Evolutionary conservation across 2,329 filamentous ascomycete genomes (phyloP).

Genomic region (Clarireedia monteithiana): DNA sequence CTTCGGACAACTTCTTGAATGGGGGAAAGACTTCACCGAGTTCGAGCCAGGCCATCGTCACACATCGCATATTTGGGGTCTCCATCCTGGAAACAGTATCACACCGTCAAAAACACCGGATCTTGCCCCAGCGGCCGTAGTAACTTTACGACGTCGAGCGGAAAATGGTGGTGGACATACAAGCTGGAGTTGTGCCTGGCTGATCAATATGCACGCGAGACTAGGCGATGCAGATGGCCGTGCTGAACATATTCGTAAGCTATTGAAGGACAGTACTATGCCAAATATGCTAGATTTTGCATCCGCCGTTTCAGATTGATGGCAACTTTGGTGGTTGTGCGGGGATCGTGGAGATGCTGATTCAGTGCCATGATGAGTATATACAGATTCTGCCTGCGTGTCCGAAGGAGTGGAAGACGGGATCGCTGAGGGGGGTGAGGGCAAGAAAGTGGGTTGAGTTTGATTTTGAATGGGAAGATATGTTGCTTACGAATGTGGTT

Average conservation of each 20-base stretch:
- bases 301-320: constrained; percentile 42
- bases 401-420: neutral
- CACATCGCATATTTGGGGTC: constrained; percentile 37
- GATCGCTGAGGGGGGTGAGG: neutral
- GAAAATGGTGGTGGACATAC: constrained; percentile 37
- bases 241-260: constrained; percentile 31
- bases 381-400: neutral
- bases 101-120: constrained; percentile 29
- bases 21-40: constrained; percentile 32
- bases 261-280: constrained; percentile 35
- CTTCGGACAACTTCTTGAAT: constrained; percentile 35
- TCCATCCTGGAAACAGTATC: constrained; percentile 36
- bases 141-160: constrained; percentile 28
- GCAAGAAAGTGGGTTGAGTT: neutral
- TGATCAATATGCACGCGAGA: constrained; percentile 37
- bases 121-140: constrained; percentile 25
- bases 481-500: neutral
- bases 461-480: neutral
- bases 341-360: constrained; percentile 38
- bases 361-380: constrained; percentile 31
- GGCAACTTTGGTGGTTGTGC: constrained; percentile 43
- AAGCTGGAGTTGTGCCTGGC: constrained; percentile 42
- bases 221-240: constrained; percentile 34
- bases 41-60: constrained; percentile 38
- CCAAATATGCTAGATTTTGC: constrained; percentile 38